Conservation (phyloP, 176 grass and related monocot species). For the Bothriochloa decipiens region DNA sequence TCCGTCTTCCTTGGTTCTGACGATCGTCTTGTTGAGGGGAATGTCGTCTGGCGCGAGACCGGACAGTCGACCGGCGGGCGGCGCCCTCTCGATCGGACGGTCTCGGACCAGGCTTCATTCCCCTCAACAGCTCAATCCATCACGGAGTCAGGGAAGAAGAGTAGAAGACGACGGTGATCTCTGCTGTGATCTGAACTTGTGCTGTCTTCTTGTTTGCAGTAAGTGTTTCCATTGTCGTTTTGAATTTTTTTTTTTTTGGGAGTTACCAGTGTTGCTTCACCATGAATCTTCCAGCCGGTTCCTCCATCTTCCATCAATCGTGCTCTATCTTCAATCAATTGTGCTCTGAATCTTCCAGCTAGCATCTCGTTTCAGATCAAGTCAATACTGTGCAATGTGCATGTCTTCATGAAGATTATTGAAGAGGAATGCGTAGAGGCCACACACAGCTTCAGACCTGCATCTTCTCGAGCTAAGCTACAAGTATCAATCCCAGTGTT, state of each 20-base stretch:
- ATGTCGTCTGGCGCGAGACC: constrained; percentile 82
- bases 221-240: not conserved
- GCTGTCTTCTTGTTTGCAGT: not conserved
- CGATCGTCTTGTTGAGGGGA: constrained; percentile 67
- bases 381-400: not conserved
- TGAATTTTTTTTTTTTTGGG: not conserved
- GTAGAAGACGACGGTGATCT: too few relatives aligned
- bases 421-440: not conserved
- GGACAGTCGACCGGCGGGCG: constrained; percentile 29
- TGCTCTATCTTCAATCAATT: too few relatives aligned
- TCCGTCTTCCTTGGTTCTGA: not conserved
- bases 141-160: not conserved
- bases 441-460: not conserved
- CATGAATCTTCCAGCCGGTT: not conserved
- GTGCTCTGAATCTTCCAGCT: too few relatives aligned
- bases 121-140: constrained; percentile 54
- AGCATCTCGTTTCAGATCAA: not conserved
- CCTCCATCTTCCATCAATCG: too few relatives aligned
- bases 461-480: not conserved
- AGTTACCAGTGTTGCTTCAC: not conserved
- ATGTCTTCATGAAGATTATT: not conserved
- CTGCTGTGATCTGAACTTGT: not conserved
- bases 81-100: not conserved
- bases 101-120: constrained; percentile 99
- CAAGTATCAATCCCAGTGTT: too few relatives aligned